phyloP scores from a whole-genome alignment of 352 stramenopile species.

The Globisporangium emineosum region DNA sequence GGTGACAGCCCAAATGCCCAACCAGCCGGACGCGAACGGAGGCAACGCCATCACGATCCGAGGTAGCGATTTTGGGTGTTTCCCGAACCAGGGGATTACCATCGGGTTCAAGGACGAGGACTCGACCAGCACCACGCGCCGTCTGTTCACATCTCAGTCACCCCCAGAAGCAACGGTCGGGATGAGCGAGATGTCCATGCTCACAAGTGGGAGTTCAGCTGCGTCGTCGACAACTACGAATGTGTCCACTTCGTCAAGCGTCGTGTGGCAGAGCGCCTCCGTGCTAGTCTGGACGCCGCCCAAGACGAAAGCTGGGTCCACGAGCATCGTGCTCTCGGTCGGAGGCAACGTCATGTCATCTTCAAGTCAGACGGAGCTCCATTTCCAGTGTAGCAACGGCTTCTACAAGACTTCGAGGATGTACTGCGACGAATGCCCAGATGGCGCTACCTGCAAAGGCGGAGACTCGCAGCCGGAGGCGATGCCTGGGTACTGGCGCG shows the following conservation, averaged over 20 bases:
- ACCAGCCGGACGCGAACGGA: constrained; percentile 61
- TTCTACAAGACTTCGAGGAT: constrained; percentile 43
- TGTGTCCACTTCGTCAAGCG: constrained; percentile 17
- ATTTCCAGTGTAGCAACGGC: constrained; percentile 58
- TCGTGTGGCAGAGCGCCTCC: constrained; percentile 48
- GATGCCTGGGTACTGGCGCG: constrained; percentile 49
- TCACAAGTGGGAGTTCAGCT: constrained; percentile 4
- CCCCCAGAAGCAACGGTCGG: not conserved
- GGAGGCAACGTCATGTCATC: constrained; percentile 60
- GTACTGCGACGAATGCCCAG: constrained; percentile 52
- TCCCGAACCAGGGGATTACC: constrained; percentile 49
- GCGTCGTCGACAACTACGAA: not conserved
- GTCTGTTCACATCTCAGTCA: not conserved
- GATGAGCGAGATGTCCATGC: not conserved
- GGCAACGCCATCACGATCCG: constrained; percentile 58
- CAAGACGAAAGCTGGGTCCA: constrained; percentile 50
- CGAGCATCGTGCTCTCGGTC: constrained; percentile 53
- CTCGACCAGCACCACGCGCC: constrained; percentile 1
- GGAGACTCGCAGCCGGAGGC: constrained; percentile 46
- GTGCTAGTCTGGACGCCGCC: constrained; percentile 55
- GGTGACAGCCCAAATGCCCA: constrained; percentile 55
- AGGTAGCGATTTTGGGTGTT: constrained; percentile 63
- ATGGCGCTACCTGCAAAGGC: constrained; percentile 45
- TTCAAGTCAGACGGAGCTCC: constrained; percentile 52
- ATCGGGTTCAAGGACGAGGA: constrained; percentile 37